phyloP scores from a whole-genome alignment of 306 rosid species.

The Hippophae rhamnoides region DNA sequence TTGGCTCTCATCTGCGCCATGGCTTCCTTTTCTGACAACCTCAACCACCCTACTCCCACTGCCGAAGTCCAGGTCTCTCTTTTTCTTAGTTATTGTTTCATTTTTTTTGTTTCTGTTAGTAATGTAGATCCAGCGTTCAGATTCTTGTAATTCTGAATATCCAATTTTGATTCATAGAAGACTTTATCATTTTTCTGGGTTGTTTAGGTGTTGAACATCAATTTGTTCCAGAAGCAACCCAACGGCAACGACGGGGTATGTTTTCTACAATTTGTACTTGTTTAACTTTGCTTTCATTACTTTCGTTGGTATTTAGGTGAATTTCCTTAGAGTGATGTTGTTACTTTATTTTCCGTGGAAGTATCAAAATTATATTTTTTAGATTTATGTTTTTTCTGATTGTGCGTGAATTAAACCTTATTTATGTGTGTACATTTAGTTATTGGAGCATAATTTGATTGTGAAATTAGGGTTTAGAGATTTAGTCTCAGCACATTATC shows the following conservation, averaged over 20 bases:
- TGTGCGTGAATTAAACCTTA: too few relatives aligned
- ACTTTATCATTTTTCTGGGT: background rate
- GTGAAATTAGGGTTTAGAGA: too few relatives aligned
- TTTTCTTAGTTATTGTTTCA: background rate
- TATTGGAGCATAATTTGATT: too few relatives aligned
- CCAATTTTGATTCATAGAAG: background rate
- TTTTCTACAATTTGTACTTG: background rate
- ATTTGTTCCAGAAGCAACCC: constrained; percentile 69
- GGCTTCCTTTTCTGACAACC: constrained; percentile 53
- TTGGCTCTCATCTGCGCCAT: constrained; percentile 55
- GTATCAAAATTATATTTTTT: too few relatives aligned
- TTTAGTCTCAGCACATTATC: too few relatives aligned
- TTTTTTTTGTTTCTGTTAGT: background rate
- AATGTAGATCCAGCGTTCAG: background rate
- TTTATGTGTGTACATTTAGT: too few relatives aligned
- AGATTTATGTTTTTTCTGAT: too few relatives aligned
- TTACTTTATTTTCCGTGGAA: too few relatives aligned
- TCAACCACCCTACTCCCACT: constrained; percentile 46
- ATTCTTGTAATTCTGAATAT: background rate
- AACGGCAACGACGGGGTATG: constrained; percentile 63
- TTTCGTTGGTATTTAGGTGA: background rate
- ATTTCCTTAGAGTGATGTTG: too few relatives aligned
- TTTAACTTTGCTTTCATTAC: background rate
- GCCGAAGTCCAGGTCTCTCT: constrained; percentile 43
- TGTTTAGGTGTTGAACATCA: constrained; percentile 43